Evolutionary conservation across 257 asterid species (phyloP), one percentile per base, ranked within the genome.

Genomic region (Przewalskia tangutica): DNA sequence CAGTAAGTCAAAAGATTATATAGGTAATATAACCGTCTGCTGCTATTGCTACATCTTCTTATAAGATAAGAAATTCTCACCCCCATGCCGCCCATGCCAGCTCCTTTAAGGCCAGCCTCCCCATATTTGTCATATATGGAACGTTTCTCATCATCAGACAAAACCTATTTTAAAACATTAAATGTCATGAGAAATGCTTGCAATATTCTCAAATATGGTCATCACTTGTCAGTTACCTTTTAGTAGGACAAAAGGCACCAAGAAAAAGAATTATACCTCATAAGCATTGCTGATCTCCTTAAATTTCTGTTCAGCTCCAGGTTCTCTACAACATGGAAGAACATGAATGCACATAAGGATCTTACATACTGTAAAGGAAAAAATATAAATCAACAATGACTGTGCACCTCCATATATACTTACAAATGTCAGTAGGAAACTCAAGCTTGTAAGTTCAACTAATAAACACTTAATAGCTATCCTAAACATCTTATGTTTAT

Each of bases 41-140:
- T 54, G 11, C 70, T 60, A 78, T 13, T 23, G 66, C 11, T 67
- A 36, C 59, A 36, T 55, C 56, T 70, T 65, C 63, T 50, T 48
- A 38, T 14, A 12, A 16, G 58, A 46, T 18, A 79, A 34, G 46
- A 82, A 79, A 81, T 82, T 89, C 98, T 94, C 89, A 96, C 99
- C 96, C 98, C 98, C 82, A 48, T 85, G 86, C 98, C 99, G 84
- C 98, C 99, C 87, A 87, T 75, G 81, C 97, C 97, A 70, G 98
- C 91, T 58, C 98, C 98, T 87, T 96, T 94, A 79, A 96, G 97
- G 83, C 99, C 99, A n/a, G 98, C 98, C 91, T 96, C 99, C 55
- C 99, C 99, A 78, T 96, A 96, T 81, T 58, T 93, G 87, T 96
- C 98, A 70, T 96, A 96, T 78, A 96, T 91, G 27, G 99, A 96